Percentiles rank a stretch among this genome's conserved stretches.
Evolutionary conservation across 352 stramenopile species (phyloP).

Genomic region (Globisporangium alternatum): DNA sequence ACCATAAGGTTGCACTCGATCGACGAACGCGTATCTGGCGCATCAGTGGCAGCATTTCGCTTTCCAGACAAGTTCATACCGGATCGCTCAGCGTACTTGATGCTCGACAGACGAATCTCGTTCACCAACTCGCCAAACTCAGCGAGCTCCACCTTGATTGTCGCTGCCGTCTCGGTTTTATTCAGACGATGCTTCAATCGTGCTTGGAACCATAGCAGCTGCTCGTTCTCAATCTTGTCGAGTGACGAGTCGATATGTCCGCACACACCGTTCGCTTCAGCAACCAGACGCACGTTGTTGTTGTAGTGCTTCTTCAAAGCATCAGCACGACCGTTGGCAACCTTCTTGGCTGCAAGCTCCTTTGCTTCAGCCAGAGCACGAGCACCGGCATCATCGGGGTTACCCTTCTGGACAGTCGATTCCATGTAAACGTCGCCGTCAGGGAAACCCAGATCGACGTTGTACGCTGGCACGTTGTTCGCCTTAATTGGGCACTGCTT

Average conservation of each 20-base stretch:
- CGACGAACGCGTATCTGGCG: slow-evolving; percentile 65
- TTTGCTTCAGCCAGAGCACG: slow-evolving; percentile 66
- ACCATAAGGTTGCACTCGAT: slow-evolving; percentile 69
- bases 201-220: slow-evolving; percentile 76
- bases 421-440: slow-evolving; percentile 80
- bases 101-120: slow-evolving; percentile 66
- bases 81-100: slow-evolving; percentile 82
- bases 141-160: slow-evolving; percentile 83
- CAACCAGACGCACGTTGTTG: slow-evolving; percentile 78
- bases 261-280: slow-evolving; percentile 79
- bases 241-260: slow-evolving; percentile 72
- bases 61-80: slow-evolving; percentile 88
- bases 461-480: slow-evolving; percentile 71
- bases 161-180: slow-evolving; percentile 72
- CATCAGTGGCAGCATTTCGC: slow-evolving; percentile 61
- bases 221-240: slow-evolving; percentile 66
- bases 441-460: slow-evolving; percentile 76
- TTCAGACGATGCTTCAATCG: slow-evolving; percentile 70
- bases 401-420: slow-evolving; percentile 63
- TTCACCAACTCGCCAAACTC: slow-evolving; percentile 83
- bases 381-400: slow-evolving; percentile 65
- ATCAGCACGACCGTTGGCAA: slow-evolving; percentile 71
- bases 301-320: slow-evolving; percentile 88
- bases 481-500: slow-evolving; percentile 91
- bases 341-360: slow-evolving; percentile 53